These are phyloP conservation scores for Lentinula edodes DNA, from an alignment of 768 basidiomycete species.

Conservation along the genomic window DNA sequence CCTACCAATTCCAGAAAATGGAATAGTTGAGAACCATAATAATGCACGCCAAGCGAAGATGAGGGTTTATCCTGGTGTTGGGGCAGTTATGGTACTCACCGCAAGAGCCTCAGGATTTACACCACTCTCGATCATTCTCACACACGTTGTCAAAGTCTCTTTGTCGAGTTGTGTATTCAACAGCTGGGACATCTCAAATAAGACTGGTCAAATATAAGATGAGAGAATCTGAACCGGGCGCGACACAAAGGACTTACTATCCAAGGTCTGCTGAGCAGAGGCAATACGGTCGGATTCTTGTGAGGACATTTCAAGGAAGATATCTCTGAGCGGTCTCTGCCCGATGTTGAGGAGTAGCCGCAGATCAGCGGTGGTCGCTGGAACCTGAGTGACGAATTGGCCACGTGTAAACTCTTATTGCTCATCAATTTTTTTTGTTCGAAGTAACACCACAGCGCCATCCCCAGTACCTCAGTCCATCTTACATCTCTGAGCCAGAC, in stretches of 20 bases:
- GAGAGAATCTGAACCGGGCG: neutral
- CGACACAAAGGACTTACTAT: slow-evolving; percentile 41
- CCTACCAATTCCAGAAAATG: slow-evolving; percentile 35
- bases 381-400: too few relatives aligned
- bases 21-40: neutral
- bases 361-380: too few relatives aligned
- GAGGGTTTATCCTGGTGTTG: neutral
- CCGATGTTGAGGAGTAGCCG: too few relatives aligned
- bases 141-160: slow-evolving; percentile 87
- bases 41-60: too few relatives aligned
- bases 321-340: neutral
- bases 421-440: too few relatives aligned
- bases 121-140: slow-evolving; percentile 88
- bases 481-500: neutral
- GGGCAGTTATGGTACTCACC: slow-evolving; percentile 41
- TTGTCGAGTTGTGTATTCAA: slow-evolving; percentile 86
- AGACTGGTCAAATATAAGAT: slow-evolving; percentile 39
- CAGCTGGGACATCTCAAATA: slow-evolving; percentile 84
- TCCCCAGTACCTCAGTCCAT: too few relatives aligned
- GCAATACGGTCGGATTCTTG: slow-evolving; percentile 55
- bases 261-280: slow-evolving; percentile 66
- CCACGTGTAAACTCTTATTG: too few relatives aligned
- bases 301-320: slow-evolving; percentile 24
- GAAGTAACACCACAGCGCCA: too few relatives aligned
- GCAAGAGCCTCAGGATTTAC: slow-evolving; percentile 91